phyloP scores from a whole-genome alignment of 1,284 basidiomycete genomes.

The Ceratobasidium sp. region DNA sequence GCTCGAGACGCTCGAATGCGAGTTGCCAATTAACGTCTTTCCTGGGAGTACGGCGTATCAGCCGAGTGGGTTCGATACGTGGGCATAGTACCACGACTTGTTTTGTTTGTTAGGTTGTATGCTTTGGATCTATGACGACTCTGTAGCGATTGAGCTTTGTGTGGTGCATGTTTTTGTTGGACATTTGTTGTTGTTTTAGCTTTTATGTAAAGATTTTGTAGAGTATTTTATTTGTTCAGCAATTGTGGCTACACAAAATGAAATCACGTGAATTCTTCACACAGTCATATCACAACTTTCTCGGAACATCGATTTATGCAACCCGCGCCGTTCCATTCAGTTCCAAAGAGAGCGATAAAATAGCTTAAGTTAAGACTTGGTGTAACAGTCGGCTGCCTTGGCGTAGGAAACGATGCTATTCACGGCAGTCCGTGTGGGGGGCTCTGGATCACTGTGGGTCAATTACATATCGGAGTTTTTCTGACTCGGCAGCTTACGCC shows the following conservation, averaged over 20 bases:
- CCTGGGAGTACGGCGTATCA: constrained; percentile 90
- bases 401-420: background rate
- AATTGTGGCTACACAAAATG: background rate
- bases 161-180: background rate
- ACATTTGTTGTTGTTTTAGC: background rate
- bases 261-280: background rate
- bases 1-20: constrained; percentile 88
- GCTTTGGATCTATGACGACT: no score
- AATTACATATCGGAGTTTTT: constrained; percentile 11
- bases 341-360: no score
- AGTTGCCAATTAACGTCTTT: constrained; percentile 88
- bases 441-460: background rate
- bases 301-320: background rate
- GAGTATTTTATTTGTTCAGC: constrained; percentile 14
- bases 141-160: background rate
- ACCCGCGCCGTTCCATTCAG: no score
- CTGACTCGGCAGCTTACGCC: background rate
- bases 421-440: background rate
- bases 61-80: constrained; percentile 81
- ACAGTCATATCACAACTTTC: no score
- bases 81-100: constrained; percentile 50
- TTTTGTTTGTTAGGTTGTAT: no score
- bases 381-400: background rate
- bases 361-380: background rate
- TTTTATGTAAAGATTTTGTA: constrained; percentile 21